A percentile compares a stretch with the other conserved stretches of the same genome.
These are phyloP conservation scores for Neofusicoccum ribis DNA, from an alignment of 2,329 filamentous ascomycete species.

Conservation along the genomic window DNA sequence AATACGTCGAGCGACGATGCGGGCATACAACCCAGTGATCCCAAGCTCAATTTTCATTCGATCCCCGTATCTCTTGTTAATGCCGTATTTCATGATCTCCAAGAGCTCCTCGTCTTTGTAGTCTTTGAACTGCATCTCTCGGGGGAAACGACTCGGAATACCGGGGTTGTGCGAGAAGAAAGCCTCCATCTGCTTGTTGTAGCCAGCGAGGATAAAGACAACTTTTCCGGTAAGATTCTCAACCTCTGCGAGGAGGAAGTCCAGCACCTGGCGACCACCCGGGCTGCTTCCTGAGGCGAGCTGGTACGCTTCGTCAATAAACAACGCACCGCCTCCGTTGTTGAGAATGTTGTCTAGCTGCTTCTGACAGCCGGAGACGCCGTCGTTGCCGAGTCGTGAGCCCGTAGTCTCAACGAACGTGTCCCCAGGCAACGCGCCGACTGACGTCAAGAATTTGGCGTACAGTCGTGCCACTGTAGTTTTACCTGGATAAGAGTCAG, in stretches of 20 bases:
- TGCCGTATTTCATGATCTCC: slow-evolving; percentile 57
- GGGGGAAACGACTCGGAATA: slow-evolving; percentile 67
- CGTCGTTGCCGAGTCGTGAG: slow-evolving; percentile 63
- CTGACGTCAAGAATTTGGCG: slow-evolving; percentile 61
- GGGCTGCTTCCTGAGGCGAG: slow-evolving; percentile 59
- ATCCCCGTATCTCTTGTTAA: slow-evolving; percentile 55
- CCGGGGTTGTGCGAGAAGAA: slow-evolving; percentile 76
- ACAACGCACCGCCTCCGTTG: slow-evolving; percentile 66
- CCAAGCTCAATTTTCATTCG: slow-evolving; percentile 63
- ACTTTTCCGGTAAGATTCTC: slow-evolving; percentile 71
- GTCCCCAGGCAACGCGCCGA: slow-evolving; percentile 63
- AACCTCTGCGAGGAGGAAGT: slow-evolving; percentile 70
- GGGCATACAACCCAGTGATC: slow-evolving; percentile 59
- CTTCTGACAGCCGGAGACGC: slow-evolving; percentile 59
- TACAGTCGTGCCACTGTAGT: slow-evolving; percentile 75
- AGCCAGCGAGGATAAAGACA: slow-evolving; percentile 72
- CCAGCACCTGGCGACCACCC: slow-evolving; percentile 64
- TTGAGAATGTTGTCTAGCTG: slow-evolving; percentile 59
- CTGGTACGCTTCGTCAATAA: slow-evolving; percentile 81
- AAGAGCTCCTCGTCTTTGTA: slow-evolving; percentile 67
- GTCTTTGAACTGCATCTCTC: slow-evolving; percentile 66
- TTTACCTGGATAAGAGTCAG: slow-evolving; percentile 50
- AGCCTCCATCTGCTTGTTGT: slow-evolving; percentile 71
- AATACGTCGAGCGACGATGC: slow-evolving; percentile 63
- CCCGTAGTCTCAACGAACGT: slow-evolving; percentile 68